These are phyloP conservation scores for Spongispora temasekensis DNA, from an alignment of 1,284 basidiomycete species.

Conservation along the genomic window DNA sequence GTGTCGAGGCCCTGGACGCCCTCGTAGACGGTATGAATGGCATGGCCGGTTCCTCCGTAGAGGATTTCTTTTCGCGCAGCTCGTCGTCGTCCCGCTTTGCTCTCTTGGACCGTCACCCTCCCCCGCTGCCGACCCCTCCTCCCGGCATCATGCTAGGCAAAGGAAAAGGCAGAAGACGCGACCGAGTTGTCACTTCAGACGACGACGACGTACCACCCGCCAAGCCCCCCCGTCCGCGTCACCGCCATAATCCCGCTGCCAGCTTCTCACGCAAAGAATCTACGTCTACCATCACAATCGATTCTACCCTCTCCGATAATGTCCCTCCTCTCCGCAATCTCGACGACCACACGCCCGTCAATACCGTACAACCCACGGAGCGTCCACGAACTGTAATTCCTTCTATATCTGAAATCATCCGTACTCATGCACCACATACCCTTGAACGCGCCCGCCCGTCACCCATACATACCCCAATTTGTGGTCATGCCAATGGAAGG, in stretches of 20 bases:
- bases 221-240: slow-evolving; percentile 38
- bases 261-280: slow-evolving; percentile 42
- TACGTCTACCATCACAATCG: slow-evolving; percentile 42
- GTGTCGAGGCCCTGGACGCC: slow-evolving; percentile 83
- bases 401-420: slow-evolving; percentile 83
- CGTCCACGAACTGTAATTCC: slow-evolving; percentile 52
- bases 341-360: slow-evolving; percentile 16
- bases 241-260: slow-evolving; percentile 38
- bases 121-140: slow-evolving; percentile 77
- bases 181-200: slow-evolving; percentile 37
- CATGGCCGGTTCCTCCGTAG: slow-evolving; percentile 40
- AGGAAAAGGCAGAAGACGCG: slow-evolving; percentile 48
- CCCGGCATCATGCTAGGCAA: slow-evolving; percentile 75
- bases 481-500: slow-evolving; percentile 49
- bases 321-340: slow-evolving; percentile 13
- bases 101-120: slow-evolving; percentile 61
- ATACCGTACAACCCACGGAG: slow-evolving; percentile 23
- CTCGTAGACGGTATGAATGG: slow-evolving; percentile 85
- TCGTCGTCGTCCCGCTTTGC: slow-evolving; percentile 52
- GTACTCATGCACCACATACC: slow-evolving; percentile 63
- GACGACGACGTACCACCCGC: slow-evolving; percentile 40
- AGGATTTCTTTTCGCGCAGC: slow-evolving; percentile 50
- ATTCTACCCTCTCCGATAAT: slow-evolving; percentile 24
- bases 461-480: slow-evolving; percentile 48
- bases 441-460: slow-evolving; percentile 47